Evolutionary conservation across 345 rosid genomes (phyloP).

Genomic region (Streptanthus diversifolius): DNA sequence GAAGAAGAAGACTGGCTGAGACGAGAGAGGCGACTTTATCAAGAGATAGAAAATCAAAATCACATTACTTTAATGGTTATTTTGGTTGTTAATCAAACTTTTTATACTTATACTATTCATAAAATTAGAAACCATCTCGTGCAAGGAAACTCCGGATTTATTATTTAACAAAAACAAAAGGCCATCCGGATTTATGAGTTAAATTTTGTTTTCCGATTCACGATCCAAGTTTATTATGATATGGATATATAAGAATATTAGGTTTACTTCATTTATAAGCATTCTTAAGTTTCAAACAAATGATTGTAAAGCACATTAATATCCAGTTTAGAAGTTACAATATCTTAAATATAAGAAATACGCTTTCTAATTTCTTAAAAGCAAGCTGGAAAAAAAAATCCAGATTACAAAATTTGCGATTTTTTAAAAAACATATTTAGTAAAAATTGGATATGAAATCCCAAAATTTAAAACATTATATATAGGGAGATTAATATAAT

Average conservation of each 20-base stretch:
- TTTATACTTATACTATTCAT: slow-evolving; percentile 23
- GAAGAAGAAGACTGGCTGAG: slow-evolving; percentile 9
- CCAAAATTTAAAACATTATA: slow-evolving; percentile 9
- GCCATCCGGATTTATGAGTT: not conserved
- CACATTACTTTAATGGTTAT: not conserved
- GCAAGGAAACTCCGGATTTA: slow-evolving; percentile 23
- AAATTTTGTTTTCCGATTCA: not conserved
- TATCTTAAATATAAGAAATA: not conserved
- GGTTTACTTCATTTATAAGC: not conserved
- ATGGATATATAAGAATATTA: not conserved
- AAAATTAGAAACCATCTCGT: slow-evolving; percentile 26
- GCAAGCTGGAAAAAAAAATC: not conserved
- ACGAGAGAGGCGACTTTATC: slow-evolving; percentile 33
- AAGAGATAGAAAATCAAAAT: slow-evolving; percentile 11
- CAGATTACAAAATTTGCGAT: not conserved
- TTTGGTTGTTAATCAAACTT: slow-evolving; percentile 39
- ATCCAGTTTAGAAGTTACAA: not conserved
- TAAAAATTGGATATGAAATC: slow-evolving; percentile 1
- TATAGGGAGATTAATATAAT: not conserved
- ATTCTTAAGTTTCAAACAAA: not conserved
- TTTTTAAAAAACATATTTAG: not conserved
- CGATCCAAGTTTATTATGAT: not conserved
- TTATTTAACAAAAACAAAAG: not conserved
- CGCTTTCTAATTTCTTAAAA: not conserved
- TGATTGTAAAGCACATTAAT: not conserved